Percentiles rank a stretch among this genome's conserved stretches.
Evolutionary conservation across 805 yeast genomes (phyloP).

Genomic region (Metschnikowia dekortorum): DNA sequence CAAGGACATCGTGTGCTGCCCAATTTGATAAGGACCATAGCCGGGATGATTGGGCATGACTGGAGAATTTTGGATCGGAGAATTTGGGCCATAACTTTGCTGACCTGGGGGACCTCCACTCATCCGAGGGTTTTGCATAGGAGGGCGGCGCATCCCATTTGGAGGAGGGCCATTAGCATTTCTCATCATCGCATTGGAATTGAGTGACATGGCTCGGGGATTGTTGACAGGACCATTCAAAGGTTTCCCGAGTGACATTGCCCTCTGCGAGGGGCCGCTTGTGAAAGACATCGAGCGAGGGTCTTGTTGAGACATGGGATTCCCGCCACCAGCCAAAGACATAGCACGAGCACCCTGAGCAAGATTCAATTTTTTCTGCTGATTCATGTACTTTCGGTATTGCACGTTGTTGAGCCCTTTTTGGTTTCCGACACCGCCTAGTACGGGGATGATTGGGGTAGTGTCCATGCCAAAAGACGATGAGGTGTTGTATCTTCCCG

Average conservation of each 20-base stretch:
- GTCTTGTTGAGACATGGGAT: slow-evolving; percentile 23
- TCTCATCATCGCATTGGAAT: slow-evolving; percentile 17
- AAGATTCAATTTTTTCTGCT: slow-evolving; percentile 56
- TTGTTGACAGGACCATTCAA: slow-evolving; percentile 23
- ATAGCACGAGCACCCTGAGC: slow-evolving; percentile 44
- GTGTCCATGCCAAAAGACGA: slow-evolving; percentile 43
- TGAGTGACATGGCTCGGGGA: slow-evolving; percentile 42
- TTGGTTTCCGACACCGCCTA: slow-evolving; percentile 33
- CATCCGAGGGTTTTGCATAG: slow-evolving; percentile 1
- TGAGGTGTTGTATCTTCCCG: slow-evolving; percentile 52
- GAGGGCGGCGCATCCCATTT: slow-evolving; percentile 2
- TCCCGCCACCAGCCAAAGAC: slow-evolving; percentile 35
- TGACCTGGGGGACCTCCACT: background rate
- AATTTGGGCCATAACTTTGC: background rate
- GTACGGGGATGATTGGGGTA: slow-evolving; percentile 72
- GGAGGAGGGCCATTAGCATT: background rate
- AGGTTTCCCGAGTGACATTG: slow-evolving; percentile 20
- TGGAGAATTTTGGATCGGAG: background rate
- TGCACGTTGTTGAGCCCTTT: slow-evolving; percentile 47
- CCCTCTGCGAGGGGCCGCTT: slow-evolving; percentile 18
- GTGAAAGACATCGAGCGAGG: slow-evolving; percentile 32
- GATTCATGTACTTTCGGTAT: slow-evolving; percentile 66
- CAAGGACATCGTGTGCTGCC: slow-evolving; percentile 12
- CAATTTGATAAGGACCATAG: background rate
- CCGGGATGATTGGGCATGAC: background rate